Evolutionary conservation across 208 protist species (phyloP).

Genomic region (Trypanosoma vivax): DNA sequence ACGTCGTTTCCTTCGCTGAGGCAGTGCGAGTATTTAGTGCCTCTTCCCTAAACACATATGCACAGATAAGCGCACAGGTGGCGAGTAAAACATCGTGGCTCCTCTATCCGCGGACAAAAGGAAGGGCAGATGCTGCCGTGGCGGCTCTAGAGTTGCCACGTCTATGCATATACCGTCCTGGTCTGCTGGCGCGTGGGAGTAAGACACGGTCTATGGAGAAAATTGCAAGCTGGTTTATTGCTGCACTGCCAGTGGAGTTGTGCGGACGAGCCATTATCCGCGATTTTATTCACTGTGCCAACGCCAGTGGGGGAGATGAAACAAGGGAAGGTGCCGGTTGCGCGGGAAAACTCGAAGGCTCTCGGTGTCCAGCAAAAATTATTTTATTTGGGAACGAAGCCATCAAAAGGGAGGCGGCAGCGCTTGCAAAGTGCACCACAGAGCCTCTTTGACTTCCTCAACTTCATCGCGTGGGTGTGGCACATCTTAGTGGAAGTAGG

Average conservation of each 20-base stretch:
- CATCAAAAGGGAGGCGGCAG: conserved; percentile 25
- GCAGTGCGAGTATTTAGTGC: conserved; percentile 43
- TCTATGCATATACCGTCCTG: conserved; percentile 48
- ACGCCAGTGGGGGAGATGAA: background rate
- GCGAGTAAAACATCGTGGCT: conserved; percentile 50
- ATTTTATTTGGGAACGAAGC: conserved; percentile 20
- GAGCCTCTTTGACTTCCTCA: conserved; percentile 4
- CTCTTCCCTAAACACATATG: conserved; percentile 26
- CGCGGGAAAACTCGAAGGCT: too few species aligned
- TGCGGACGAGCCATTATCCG: conserved; percentile 43
- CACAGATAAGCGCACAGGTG: conserved; percentile 47
- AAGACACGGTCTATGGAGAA: conserved; percentile 49
- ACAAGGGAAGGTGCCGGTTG: background rate
- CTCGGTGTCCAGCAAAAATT: conserved; percentile 5
- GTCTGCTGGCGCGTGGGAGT: conserved; percentile 46
- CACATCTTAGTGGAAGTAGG: too few species aligned
- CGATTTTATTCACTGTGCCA: conserved; percentile 28
- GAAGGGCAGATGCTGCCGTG: conserved; percentile 41
- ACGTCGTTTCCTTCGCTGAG: conserved; percentile 61
- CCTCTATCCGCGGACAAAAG: conserved; percentile 70
- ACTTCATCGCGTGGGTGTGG: too few species aligned
- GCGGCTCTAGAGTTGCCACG: conserved; percentile 37
- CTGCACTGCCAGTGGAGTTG: conserved; percentile 36
- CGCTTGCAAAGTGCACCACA: background rate
- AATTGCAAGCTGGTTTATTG: conserved; percentile 30